A percentile compares a stretch with the other conserved stretches of the same genome.
These are phyloP conservation scores for Crithidia thermophila DNA, from an alignment of 208 protist genomes.

Conservation along the genomic window DNA sequence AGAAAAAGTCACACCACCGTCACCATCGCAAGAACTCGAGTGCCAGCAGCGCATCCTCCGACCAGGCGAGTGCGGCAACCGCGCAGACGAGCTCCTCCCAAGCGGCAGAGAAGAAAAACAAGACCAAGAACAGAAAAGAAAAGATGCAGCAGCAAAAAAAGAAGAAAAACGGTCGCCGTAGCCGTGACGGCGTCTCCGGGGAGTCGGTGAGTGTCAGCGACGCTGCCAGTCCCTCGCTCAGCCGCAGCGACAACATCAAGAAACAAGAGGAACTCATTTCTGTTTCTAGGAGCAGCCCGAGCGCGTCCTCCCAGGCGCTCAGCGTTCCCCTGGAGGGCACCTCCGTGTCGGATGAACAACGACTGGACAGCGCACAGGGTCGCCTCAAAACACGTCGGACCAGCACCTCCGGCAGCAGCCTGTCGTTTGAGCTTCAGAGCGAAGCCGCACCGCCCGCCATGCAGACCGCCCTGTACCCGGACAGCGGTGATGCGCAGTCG, in stretches of 20 bases:
- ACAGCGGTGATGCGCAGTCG: background rate
- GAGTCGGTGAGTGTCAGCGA: background rate
- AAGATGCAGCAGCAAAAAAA: no score
- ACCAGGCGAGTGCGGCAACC: background rate
- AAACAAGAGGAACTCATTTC: background rate
- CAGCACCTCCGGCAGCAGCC: conserved; percentile 1
- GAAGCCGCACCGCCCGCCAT: background rate
- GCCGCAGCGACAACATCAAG: background rate
- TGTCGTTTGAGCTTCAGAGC: conserved; percentile 16
- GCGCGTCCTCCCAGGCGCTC: background rate
- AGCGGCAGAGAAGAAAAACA: background rate
- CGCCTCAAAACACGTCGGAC: background rate
- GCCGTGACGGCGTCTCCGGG: no score
- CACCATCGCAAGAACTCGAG: background rate
- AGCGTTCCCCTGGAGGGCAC: background rate
- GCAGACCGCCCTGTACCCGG: background rate
- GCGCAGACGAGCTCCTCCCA: background rate
- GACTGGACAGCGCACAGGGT: background rate
- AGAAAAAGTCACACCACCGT: background rate
- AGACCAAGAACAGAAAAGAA: no score
- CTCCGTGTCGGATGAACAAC: background rate
- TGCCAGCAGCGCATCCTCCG: background rate
- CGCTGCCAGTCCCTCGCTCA: background rate
- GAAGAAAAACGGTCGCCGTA: background rate
- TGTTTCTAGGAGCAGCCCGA: no score